Base-by-base conservation (phyloP, 169 alveolate genomes). In the Plasmodium gonderi region DNA sequence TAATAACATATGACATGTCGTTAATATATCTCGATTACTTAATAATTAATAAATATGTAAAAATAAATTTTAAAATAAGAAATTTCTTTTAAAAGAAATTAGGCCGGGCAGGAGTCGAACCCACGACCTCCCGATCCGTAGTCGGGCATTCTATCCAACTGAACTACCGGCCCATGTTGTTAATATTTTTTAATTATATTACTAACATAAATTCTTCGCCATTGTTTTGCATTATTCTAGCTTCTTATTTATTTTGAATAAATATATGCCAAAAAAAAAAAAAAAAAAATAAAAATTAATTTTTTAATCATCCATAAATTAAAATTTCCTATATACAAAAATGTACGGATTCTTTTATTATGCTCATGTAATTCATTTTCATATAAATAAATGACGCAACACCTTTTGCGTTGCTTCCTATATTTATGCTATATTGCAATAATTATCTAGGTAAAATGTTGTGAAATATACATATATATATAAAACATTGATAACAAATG, bases 81-180 rank as follows among this genome's bases (percentile, higher is more conserved):
- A n/a, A n/a, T n/a, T n/a, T n/a, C n/a, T n/a, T n/a, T n/a, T n/a
- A n/a, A 44, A 44, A 87, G 29, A 36, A 8, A n/a, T 78, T 95
- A 95, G 97, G 97, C 97, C 97, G 96, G 95, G 97, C 97, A 95
- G 97, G 97, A 95, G 92, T 95, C 97, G 97, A 95, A 95, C 97
- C 97, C 97, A 92, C 97, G 97, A 95, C 97, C 97, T 91, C 97
- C 96, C 97, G 96, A 93, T 95, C 95, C 97, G 97, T 93, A 95
- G 97, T 93, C 97, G 97, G 96, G 97, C 97, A 93, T 95, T 95
- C 97, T 95, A 95, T 95, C 97, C 97, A 95, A 91, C 97, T 95
- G 97, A 95, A 95, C 97, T 95, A 95, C 95, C 96, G 97, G 96
- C 97, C 97, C 93, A 74, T 14, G 74, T 75, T 60, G 8, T 5